Percentiles rank a stretch among this genome's conserved stretches.
These are phyloP conservation scores for Physcomitrium patens DNA, from an alignment of 225 moss, liverwort and hornwort species.

Conservation along the genomic window DNA sequence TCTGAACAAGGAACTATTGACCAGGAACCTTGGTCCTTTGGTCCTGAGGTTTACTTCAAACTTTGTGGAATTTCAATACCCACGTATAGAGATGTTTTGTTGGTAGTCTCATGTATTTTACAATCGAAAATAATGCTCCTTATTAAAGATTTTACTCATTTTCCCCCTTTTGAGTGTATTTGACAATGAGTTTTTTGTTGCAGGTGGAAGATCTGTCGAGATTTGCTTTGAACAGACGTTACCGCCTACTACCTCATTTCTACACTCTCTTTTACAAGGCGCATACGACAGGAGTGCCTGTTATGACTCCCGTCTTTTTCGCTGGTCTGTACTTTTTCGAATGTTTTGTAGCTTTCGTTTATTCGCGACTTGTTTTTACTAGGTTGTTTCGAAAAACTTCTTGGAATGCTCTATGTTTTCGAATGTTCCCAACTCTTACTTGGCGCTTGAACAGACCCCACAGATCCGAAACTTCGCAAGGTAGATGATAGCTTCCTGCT, in stretches of 20 bases:
- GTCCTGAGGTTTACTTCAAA: conserved; percentile 59
- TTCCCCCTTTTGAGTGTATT: background rate
- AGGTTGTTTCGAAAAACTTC: too few species aligned
- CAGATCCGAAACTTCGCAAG: conserved; percentile 73
- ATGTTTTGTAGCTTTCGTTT: background rate
- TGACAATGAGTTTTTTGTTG: background rate
- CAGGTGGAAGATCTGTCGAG: conserved; percentile 86
- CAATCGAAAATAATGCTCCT: too few species aligned
- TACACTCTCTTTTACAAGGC: conserved; percentile 83
- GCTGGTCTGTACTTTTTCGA: conserved; percentile 52
- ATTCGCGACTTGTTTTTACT: background rate
- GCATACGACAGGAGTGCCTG: conserved; percentile 79
- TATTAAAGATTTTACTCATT: background rate
- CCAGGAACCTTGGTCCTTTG: conserved; percentile 98
- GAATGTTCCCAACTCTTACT: background rate
- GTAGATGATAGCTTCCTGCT: conserved; percentile 81
- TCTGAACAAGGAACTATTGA: conserved; percentile 83
- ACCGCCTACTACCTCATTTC: conserved; percentile 76
- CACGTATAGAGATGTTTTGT: background rate
- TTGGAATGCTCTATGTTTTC: too few species aligned
- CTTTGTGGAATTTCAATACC: background rate
- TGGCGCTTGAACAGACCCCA: conserved; percentile 58
- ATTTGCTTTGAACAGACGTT: conserved; percentile 74
- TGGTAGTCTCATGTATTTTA: background rate
- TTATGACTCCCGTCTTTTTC: conserved; percentile 91